Evolutionary conservation across 345 rosid species (phyloP), one percentile per base, ranked within the genome.

Genomic region (Leavenworthia alabamica): DNA sequence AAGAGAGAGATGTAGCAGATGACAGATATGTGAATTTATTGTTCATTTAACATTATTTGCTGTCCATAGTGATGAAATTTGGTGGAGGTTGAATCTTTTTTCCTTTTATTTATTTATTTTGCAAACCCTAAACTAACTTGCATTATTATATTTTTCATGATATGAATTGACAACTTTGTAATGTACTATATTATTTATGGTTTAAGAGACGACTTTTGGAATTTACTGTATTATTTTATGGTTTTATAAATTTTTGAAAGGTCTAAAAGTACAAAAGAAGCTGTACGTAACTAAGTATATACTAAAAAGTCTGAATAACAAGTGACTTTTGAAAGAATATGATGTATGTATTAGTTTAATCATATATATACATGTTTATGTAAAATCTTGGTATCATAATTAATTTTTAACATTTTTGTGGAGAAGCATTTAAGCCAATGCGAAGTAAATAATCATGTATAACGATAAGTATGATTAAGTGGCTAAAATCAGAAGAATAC

Each of bases 1-100:
- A 45, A 27, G 22, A 35, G 8, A 24, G 45, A 14, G 33, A 36
- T 68, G 50, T 68, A 62, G 62, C 23, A 63, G 70, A 71, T 41
- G 60, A 56, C 70, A 42, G 75, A 41, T 71, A 63, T 40, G 42
- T 56, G 59, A 56, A 63, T 71, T 71, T 71, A 63, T 63, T 71
- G 70, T 55, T 55, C 75, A 63, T 63, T 63, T 63, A 71, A 71
- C 40, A 48, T 69, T 20, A 16, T 62, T 63, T 71, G 75, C 62
- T 71, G 75, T 63, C 69, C 64, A 56, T 55, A 70, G 43, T 47
- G 58, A 48, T 23, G 16, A 53, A 60, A 69, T 62, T 70, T 45
- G 74, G 74, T 70, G 74, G 74, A 23, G 39, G 74, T 63, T 70
- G 69, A 23, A 63, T 57, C 24, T n/a, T 48, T 14, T n/a, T n/a